A percentile compares a stretch with the other conserved stretches of the same genome.
These are phyloP conservation scores for Starmera stellimalicola DNA, from an alignment of 1,139 yeast genomes.

Conservation along the genomic window DNA sequence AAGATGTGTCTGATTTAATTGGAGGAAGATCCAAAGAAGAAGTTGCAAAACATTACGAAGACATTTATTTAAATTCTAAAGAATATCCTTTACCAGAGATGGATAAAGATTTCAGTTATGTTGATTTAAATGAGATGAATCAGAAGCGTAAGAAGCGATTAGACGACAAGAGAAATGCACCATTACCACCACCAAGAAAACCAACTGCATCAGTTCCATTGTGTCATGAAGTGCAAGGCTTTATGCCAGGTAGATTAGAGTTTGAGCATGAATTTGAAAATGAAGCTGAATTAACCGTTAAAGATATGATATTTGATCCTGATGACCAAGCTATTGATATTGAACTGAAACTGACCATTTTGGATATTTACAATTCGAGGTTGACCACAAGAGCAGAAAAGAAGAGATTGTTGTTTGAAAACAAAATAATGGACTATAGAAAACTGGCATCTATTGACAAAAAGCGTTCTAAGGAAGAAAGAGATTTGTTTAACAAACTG, in stretches of 20 bases:
- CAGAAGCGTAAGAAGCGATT: slow-evolving; percentile 60
- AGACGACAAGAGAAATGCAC: slow-evolving; percentile 59
- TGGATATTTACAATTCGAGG: slow-evolving; percentile 84
- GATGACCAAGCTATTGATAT: slow-evolving; percentile 85
- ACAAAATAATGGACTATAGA: slow-evolving; percentile 75
- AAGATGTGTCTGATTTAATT: slow-evolving; percentile 88
- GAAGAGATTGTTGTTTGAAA: slow-evolving; percentile 70
- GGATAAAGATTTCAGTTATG: slow-evolving; percentile 49
- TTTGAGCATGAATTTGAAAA: slow-evolving; percentile 95
- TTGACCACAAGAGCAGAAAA: slow-evolving; percentile 89
- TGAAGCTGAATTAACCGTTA: slow-evolving; percentile 89
- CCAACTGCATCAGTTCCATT: slow-evolving; percentile 90
- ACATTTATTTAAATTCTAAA: slow-evolving; percentile 56
- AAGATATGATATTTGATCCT: slow-evolving; percentile 91
- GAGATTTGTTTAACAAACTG: slow-evolving; percentile 63
- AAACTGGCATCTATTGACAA: slow-evolving; percentile 49
- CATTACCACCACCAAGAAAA: slow-evolving; percentile 74
- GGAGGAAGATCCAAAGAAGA: slow-evolving; percentile 91
- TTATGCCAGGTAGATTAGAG: slow-evolving; percentile 97
- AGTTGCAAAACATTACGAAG: slow-evolving; percentile 72
- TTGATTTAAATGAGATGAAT: slow-evolving; percentile 63
- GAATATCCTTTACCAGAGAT: slow-evolving; percentile 80
- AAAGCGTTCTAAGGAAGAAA: slow-evolving; percentile 80
- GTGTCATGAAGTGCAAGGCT: slow-evolving; percentile 95
- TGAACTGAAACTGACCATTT: slow-evolving; percentile 76